Conservation (phyloP, 2,329 filamentous ascomycete genomes). For the Lecanicillium sp. region DNA sequence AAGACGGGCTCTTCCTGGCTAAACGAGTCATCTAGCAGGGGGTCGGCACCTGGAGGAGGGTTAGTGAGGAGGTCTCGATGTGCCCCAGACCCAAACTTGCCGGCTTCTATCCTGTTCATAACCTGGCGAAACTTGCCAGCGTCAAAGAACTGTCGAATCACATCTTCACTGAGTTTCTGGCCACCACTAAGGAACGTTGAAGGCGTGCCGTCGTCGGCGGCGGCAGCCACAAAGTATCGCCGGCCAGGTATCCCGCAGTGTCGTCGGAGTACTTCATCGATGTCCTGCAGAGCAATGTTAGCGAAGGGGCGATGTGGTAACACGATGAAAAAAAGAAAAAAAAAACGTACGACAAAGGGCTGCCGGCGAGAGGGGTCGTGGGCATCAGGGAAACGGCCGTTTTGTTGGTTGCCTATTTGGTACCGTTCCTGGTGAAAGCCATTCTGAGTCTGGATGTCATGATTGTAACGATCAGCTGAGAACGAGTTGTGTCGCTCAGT, state of each 20-base stretch:
- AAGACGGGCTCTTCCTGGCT: slow-evolving; percentile 22
- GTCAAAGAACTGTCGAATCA: slow-evolving; percentile 42
- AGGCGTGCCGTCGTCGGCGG: slow-evolving; percentile 41
- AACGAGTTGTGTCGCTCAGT: slow-evolving; percentile 25
- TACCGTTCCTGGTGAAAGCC: slow-evolving; percentile 19
- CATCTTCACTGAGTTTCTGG: slow-evolving; percentile 30
- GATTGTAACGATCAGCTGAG: slow-evolving; percentile 24
- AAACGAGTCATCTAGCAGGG: slow-evolving; percentile 28
- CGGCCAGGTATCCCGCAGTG: slow-evolving; percentile 46
- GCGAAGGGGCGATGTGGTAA: neutral
- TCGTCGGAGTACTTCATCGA: slow-evolving; percentile 45
- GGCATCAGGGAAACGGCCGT: slow-evolving; percentile 29
- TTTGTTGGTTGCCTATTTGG: slow-evolving; percentile 23
- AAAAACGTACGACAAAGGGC: slow-evolving; percentile 32
- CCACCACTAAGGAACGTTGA: slow-evolving; percentile 42
- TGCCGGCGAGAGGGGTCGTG: slow-evolving; percentile 31
- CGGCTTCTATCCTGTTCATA: slow-evolving; percentile 31
- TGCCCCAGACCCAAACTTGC: slow-evolving; percentile 21
- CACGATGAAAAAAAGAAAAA: neutral
- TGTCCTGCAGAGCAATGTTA: slow-evolving; percentile 32
- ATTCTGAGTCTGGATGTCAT: slow-evolving; percentile 18
- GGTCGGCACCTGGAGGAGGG: slow-evolving; percentile 24
- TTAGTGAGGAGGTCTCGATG: neutral
- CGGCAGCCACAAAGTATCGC: slow-evolving; percentile 46
- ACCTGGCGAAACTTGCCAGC: slow-evolving; percentile 36